Base-by-base conservation (phyloP, 345 rosid genomes). In the Melastoma malabathricum region DNA sequence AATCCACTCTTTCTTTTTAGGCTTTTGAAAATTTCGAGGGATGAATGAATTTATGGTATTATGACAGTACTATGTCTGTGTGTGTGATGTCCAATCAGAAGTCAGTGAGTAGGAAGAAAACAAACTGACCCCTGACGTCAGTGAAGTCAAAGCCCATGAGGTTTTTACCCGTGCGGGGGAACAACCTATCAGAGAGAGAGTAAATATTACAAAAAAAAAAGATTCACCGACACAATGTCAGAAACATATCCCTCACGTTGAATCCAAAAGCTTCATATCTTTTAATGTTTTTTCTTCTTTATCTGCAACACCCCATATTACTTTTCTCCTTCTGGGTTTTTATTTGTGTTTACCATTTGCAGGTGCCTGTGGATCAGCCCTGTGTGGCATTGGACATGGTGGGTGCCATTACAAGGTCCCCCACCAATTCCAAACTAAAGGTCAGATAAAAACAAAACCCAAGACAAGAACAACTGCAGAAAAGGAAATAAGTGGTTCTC, bases 341-440 rank as follows among this genome's bases (percentile, higher is more conserved):
- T 29, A 10, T 20, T 43, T 15, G 17, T 18, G 9, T 34, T 49
- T 17, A 10, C 8, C 27, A n/a, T 29, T 20, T 66, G 60, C 82
- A 90, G 98, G 95, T 90, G 43, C 94, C 98, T 50, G 86, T 72
- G 15, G 90, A 86, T 73, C 90, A 86, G 56, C 98, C 96, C 8
- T 86, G 96, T 56, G 62, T 78, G 22, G 78, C 96, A 58, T 71
- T 86, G 59, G 75, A 80, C 57, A 86, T 90, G 98, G 74, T 77
- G 57, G 81, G 75, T 46, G 73, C 58, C 57, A 70, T 78, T 57
- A 81, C 96, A 18, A 65, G 71, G 54, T 90, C 96, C 27, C 89
- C 94, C 1, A 43, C 50, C 48, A 15, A 15, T 25, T 17, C 10
- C 18, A 18, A 31, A 48, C 12, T 18, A n/a, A 38, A 38, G n/a